Evolutionary conservation across 257 asterid species (phyloP).

Genomic region (Rehmannia glutinosa): DNA sequence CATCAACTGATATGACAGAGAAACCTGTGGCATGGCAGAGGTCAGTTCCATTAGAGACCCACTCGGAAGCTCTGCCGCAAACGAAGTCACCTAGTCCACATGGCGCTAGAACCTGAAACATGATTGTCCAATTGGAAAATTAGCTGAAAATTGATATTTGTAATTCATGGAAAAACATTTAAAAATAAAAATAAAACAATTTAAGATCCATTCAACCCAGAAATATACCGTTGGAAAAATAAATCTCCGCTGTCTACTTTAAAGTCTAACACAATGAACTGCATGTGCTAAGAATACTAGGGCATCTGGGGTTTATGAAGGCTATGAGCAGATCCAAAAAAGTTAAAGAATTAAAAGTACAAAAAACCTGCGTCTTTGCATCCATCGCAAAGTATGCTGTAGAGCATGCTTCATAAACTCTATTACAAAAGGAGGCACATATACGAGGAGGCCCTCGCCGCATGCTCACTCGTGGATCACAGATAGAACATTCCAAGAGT

Average conservation of each 20-base stretch:
- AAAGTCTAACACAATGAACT: slow-evolving; percentile 3
- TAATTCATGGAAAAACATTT: not conserved
- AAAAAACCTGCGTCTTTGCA: slow-evolving; percentile 77
- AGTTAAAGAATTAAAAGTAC: not conserved
- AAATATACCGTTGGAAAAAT: not conserved
- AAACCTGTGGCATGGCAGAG: slow-evolving; percentile 92
- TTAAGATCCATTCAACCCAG: not conserved
- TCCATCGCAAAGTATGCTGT: slow-evolving; percentile 80
- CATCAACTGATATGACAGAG: slow-evolving; percentile 56
- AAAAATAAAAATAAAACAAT: not conserved
- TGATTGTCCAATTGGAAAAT: slow-evolving; percentile 30
- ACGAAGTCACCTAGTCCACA: slow-evolving; percentile 83
- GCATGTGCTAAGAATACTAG: no score
- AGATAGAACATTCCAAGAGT: slow-evolving; percentile 83
- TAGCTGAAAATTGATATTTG: not conserved
- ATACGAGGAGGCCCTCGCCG: slow-evolving; percentile 76
- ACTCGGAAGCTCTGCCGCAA: slow-evolving; percentile 94
- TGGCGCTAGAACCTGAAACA: slow-evolving; percentile 84
- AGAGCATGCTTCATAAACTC: slow-evolving; percentile 75
- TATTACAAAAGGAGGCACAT: slow-evolving; percentile 78
- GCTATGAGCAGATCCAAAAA: slow-evolving; percentile 1
- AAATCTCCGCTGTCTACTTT: not conserved
- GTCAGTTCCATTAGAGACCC: slow-evolving; percentile 98
- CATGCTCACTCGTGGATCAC: slow-evolving; percentile 87
- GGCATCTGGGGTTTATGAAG: not conserved